Evolutionary conservation across 805 yeast species (phyloP).

Genomic region (Candida lessepsii): DNA sequence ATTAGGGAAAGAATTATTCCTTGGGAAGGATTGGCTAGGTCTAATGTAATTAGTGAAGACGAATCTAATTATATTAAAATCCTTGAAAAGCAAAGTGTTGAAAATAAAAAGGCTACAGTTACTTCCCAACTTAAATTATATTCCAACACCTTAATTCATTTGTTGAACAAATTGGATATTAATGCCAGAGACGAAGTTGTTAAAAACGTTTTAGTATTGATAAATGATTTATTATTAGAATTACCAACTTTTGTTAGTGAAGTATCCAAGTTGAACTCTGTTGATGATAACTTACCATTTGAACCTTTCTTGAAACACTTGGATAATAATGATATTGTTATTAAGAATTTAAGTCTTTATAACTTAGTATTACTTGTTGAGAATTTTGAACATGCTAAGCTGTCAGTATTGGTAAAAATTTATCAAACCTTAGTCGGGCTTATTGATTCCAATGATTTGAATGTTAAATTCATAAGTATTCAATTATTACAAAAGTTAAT

Average conservation of each 20-base stretch:
- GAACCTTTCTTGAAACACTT: conserved; percentile 53
- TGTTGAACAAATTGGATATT: conserved; percentile 48
- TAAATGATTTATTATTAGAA: conserved; percentile 54
- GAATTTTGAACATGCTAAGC: conserved; percentile 27
- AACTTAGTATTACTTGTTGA: conserved; percentile 50
- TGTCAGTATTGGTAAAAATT: conserved; percentile 37
- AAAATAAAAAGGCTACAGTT: conserved; percentile 42
- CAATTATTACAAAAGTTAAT: conserved; percentile 66
- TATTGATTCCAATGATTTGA: conserved; percentile 34
- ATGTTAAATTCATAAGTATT: conserved; percentile 56
- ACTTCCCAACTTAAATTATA: conserved; percentile 48
- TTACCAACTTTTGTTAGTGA: conserved; percentile 36
- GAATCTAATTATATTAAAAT: conserved; percentile 64
- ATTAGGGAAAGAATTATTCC: conserved; percentile 81
- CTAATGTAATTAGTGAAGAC: conserved; percentile 60
- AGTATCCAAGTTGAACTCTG: conserved; percentile 40
- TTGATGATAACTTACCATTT: conserved; percentile 51
- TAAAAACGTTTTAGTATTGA: conserved; percentile 60
- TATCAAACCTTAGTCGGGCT: conserved; percentile 37
- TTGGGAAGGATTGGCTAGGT: conserved; percentile 87
- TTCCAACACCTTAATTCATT: conserved; percentile 51
- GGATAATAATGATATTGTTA: conserved; percentile 53
- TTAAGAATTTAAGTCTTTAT: conserved; percentile 55
- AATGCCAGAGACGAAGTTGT: conserved; percentile 60
- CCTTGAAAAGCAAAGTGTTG: conserved; percentile 48